Conservation (phyloP, 176 grass and related monocot species). For the Elymus sibiricus region DNA sequence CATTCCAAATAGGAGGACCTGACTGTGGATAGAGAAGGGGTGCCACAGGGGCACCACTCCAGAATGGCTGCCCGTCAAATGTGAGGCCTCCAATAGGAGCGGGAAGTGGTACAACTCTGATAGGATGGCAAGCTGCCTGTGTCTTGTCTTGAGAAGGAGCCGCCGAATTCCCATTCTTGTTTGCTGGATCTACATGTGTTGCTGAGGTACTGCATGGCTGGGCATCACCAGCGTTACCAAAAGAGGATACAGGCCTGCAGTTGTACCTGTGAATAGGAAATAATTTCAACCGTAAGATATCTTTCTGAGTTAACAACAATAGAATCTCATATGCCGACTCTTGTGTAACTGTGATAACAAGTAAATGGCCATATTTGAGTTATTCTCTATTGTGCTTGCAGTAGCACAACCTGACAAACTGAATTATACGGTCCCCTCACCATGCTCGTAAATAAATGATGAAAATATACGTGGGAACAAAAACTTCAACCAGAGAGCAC, state of each 20-base stretch:
- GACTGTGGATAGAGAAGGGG: constrained; percentile 48
- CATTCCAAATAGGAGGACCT: constrained; percentile 45
- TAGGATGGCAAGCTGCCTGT: constrained; percentile 36
- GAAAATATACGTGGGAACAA: not conserved
- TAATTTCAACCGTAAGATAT: constrained; percentile 18
- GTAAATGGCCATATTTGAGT: not conserved
- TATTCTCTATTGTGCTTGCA: not conserved
- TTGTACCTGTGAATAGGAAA: constrained; percentile 59
- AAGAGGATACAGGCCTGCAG: constrained; percentile 31
- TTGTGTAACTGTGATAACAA: not conserved
- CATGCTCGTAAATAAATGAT: not conserved
- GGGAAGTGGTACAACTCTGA: constrained; percentile 69
- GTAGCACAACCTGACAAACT: not conserved
- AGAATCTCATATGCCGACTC: constrained; percentile 18
- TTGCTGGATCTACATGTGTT: constrained; percentile 32
- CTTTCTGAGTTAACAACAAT: not conserved
- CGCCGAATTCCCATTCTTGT: constrained; percentile 27
- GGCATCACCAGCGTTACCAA: constrained; percentile 25
- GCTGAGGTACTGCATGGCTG: constrained; percentile 42
- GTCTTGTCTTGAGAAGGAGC: constrained; percentile 41
- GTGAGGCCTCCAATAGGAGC: constrained; percentile 61
- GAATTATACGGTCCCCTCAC: not conserved
- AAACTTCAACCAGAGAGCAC: not conserved
- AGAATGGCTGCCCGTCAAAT: constrained; percentile 51
- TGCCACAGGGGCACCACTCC: constrained; percentile 29